Evolutionary conservation across 108 stramenopile species (phyloP).

Genomic region (Nannochloropsis oceanica): DNA sequence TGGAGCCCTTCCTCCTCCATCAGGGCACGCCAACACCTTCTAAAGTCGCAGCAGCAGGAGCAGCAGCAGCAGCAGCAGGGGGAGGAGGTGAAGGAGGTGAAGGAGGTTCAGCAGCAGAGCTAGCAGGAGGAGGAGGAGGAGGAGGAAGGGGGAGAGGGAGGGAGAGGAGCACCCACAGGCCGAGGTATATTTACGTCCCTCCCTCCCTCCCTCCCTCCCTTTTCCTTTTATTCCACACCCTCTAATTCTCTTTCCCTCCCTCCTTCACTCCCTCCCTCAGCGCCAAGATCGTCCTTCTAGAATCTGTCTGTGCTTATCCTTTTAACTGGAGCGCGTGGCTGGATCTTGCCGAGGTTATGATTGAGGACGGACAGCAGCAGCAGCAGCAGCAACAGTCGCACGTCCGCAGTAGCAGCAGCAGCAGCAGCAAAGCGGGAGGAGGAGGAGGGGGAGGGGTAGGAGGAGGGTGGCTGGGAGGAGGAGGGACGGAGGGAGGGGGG

Average conservation of each 20-base stretch:
- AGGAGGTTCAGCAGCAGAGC: background rate
- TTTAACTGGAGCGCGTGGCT: conserved; percentile 93
- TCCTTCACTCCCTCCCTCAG: background rate
- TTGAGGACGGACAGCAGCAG: conserved; percentile 47
- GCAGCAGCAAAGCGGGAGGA: background rate
- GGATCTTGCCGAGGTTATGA: conserved; percentile 57
- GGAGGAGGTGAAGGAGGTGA: background rate
- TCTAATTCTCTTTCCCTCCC: background rate
- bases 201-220: conserved; percentile 5
- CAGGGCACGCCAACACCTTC: conserved; percentile 3
- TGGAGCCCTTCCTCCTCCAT: conserved; percentile 22
- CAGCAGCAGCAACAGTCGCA: conserved; percentile 36
- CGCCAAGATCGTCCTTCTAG: conserved; percentile 50
- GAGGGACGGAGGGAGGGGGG: background rate
- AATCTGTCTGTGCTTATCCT: conserved; percentile 58
- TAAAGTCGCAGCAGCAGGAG: background rate
- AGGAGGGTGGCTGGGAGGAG: background rate
- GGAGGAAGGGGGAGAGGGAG: background rate
- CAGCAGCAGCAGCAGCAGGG: background rate
- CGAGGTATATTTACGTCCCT: background rate
- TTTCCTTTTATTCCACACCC: background rate
- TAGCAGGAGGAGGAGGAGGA: background rate
- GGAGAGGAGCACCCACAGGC: background rate
- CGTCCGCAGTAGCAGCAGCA: conserved; percentile 6
- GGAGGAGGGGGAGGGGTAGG: conserved; percentile 2